These are phyloP conservation scores for Yamadazyma taylorii DNA, from an alignment of 1,139 yeast species.

Conservation along the genomic window DNA sequence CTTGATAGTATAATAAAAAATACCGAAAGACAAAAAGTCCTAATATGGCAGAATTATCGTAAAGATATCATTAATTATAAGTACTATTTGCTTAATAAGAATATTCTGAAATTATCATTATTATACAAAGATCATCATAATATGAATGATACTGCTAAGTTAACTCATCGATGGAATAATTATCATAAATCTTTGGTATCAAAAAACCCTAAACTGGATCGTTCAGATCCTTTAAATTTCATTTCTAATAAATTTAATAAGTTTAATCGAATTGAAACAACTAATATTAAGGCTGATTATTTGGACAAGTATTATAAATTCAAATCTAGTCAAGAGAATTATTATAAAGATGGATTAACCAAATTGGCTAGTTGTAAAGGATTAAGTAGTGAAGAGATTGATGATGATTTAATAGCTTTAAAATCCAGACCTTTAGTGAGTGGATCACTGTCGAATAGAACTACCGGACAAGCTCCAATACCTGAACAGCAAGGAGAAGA, in stretches of 20 bases:
- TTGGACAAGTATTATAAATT: conserved; percentile 12
- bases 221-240: conserved; percentile 9
- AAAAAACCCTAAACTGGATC: conserved; percentile 9
- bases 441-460: too few relatives aligned
- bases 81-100: conserved; percentile 23
- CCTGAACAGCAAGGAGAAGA: conserved; percentile 10
- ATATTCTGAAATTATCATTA: conserved; percentile 25
- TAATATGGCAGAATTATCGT: conserved; percentile 37
- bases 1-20: conserved; percentile 22
- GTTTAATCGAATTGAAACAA: conserved; percentile 36
- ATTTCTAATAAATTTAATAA: conserved; percentile 13
- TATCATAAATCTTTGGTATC: conserved; percentile 35
- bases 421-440: conserved; percentile 13
- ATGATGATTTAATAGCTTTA: conserved; percentile 14
- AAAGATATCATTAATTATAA: conserved; percentile 23
- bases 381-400: conserved; percentile 25
- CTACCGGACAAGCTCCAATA: too few relatives aligned
- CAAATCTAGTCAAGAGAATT: conserved; percentile 8
- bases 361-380: conserved; percentile 23
- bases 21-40: conserved; percentile 27
- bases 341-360: conserved; percentile 1
- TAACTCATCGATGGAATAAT: conserved; percentile 16
- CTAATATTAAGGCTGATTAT: conserved; percentile 24
- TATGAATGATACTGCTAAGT: conserved; percentile 17
- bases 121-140: conserved; percentile 28